phyloP scores from a whole-genome alignment of 768 basidiomycete genomes.

The Melanogaster broomeanus region DNA sequence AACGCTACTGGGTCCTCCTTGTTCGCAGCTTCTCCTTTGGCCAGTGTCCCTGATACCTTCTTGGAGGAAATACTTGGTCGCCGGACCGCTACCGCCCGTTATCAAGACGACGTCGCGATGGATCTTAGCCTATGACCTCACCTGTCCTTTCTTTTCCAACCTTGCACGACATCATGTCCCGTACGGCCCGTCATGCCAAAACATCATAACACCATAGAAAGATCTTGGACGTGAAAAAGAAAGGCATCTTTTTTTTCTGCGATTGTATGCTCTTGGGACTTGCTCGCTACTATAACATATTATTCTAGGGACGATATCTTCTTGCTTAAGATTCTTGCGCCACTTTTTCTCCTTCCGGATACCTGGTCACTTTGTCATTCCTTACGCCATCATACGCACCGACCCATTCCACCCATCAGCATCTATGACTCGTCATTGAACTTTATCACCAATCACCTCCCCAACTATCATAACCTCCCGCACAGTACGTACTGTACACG shows the following conservation, averaged over 20 bases:
- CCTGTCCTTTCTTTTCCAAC: background rate
- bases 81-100: conserved; percentile 3
- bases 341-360: background rate
- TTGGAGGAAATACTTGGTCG: conserved; percentile 60
- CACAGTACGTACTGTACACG: conserved; percentile 33
- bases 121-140: conserved; percentile 39
- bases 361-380: conserved; percentile 13
- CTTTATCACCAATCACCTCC: conserved; percentile 10
- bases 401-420: conserved; percentile 10
- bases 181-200: conserved; percentile 1
- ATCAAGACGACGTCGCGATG: conserved; percentile 35
- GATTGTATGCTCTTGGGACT: conserved; percentile 37
- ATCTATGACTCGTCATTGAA: conserved; percentile 30
- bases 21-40: conserved; percentile 65
- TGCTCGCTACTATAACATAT: conserved; percentile 36
- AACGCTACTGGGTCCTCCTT: conserved; percentile 37
- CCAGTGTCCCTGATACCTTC: conserved; percentile 61
- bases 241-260: conserved; percentile 11
- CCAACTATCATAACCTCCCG: conserved; percentile 23
- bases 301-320: conserved; percentile 33
- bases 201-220: conserved; percentile 1
- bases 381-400: conserved; percentile 8
- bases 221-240: conserved; percentile 22
- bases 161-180: conserved; percentile 6
- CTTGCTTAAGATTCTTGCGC: conserved; percentile 23